These are phyloP conservation scores for Paracamarosporium sp. DNA, from an alignment of 2,329 filamentous ascomycete genomes.

Conservation along the genomic window DNA sequence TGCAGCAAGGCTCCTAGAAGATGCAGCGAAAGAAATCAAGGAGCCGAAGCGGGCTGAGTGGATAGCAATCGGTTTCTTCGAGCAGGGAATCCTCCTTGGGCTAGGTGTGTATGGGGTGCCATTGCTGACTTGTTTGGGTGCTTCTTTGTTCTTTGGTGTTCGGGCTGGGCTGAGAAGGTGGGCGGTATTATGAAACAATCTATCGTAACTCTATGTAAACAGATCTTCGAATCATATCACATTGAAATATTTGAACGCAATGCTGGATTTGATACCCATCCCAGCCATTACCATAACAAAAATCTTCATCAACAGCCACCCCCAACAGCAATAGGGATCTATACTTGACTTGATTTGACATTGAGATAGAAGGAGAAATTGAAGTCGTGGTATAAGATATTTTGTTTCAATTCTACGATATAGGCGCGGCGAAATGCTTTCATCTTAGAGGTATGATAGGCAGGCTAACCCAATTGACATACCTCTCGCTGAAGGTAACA, in stretches of 20 bases:
- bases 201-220: no score
- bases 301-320: no score
- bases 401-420: background rate
- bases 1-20: slow-evolving; percentile 18
- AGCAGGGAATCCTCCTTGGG: slow-evolving; percentile 44
- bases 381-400: background rate
- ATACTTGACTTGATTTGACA: no score
- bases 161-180: slow-evolving; percentile 30
- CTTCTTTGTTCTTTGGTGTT: slow-evolving; percentile 32
- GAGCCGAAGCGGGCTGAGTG: slow-evolving; percentile 42
- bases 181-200: slow-evolving; percentile 2
- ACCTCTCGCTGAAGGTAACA: slow-evolving; percentile 58
- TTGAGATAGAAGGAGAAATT: no score
- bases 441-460: slow-evolving; percentile 59
- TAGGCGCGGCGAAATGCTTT: background rate
- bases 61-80: slow-evolving; percentile 38
- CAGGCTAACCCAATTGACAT: slow-evolving; percentile 60
- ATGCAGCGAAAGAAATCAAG: slow-evolving; percentile 33
- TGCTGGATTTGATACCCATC: no score
- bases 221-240: no score
- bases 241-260: no score
- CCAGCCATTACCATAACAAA: no score
- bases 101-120: slow-evolving; percentile 43
- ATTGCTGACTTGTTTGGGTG: slow-evolving; percentile 34
- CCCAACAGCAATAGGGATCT: no score